Evolutionary conservation across 139 green algal species (phyloP).

Genomic region (Coelastrella sp.): DNA sequence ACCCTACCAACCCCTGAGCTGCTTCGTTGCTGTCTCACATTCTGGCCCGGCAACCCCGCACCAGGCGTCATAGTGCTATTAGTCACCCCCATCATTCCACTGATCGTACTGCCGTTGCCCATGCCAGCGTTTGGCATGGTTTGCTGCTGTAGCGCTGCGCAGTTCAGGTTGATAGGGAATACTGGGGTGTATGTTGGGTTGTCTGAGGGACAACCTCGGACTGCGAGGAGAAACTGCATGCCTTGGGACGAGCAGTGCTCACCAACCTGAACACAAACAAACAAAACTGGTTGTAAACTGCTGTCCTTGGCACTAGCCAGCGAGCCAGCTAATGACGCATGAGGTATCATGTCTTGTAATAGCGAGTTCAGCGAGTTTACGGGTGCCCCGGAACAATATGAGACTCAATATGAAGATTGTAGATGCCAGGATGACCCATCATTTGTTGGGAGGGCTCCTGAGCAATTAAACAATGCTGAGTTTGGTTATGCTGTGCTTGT

Average conservation of each 20-base stretch:
- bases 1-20: background rate
- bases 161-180: conserved; percentile 46
- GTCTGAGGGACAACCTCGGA: conserved; percentile 44
- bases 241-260: conserved; percentile 38
- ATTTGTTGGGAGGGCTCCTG: too few species aligned
- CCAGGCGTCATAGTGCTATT: background rate
- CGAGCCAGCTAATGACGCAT: too few species aligned
- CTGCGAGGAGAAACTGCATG: conserved; percentile 53
- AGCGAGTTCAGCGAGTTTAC: too few species aligned
- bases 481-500: too few species aligned
- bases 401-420: too few species aligned
- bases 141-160: conserved; percentile 1
- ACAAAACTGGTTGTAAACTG: too few species aligned
- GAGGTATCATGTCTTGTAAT: too few species aligned
- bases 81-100: background rate
- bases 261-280: conserved; percentile 17
- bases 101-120: background rate
- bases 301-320: too few species aligned
- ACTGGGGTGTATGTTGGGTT: conserved; percentile 37
- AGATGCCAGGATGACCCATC: too few species aligned
- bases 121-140: background rate
- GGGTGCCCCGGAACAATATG: too few species aligned
- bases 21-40: background rate
- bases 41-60: background rate
- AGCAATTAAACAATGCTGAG: too few species aligned